Base-by-base conservation (phyloP, 495 filamentous ascomycete species). In the Sabuloglossum arenarium region DNA sequence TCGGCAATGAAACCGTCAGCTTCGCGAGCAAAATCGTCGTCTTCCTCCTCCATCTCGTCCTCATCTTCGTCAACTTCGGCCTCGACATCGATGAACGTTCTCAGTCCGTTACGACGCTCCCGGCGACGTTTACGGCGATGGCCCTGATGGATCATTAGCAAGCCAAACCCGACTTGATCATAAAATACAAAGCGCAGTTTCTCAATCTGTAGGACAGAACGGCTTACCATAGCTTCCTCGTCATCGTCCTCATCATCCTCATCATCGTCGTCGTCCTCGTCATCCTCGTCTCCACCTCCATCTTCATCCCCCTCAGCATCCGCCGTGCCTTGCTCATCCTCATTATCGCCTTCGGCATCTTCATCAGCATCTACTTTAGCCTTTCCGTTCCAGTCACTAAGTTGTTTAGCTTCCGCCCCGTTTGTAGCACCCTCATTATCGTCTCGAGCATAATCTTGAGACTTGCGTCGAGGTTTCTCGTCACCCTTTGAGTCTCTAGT, bases 1-100 rank as follows among this genome's bases (percentile, higher is more conserved):
- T 94, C 84, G 37, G 84, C 85, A 60, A 88, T 86, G 63, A 93
- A 87, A 8, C 70, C 73, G 53, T 86, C 91, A 34, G 79, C 80
- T 58, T 84, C 73, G 58, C 85, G 84, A 58, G 86, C 84, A 56
- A 85, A 79, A n/a, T 94, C 50, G 0, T 60, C 57, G 21, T 57
- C 55, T 19, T 61, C 56, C 47, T 61, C 59, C 5, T 52, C 61
- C 14, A 58, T 2, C 23, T 61, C 56, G 21, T 27, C 28, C 32
- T 57, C 50, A 34, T 61, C 42, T 1, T 56, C 54, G 32, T 63
- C 39, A 30, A 39, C 42, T 51, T 19, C 30, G 27, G 54, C 11
- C 32, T 45, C 53, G 23, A 60, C 50, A 56, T 59, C 49, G 49
- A 61, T 30, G 28, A 51, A 51, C 8, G 47, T 51, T 29, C 47